Evolutionary conservation across 2,329 filamentous ascomycete species (phyloP).

Genomic region (Cytospora leucostoma): DNA sequence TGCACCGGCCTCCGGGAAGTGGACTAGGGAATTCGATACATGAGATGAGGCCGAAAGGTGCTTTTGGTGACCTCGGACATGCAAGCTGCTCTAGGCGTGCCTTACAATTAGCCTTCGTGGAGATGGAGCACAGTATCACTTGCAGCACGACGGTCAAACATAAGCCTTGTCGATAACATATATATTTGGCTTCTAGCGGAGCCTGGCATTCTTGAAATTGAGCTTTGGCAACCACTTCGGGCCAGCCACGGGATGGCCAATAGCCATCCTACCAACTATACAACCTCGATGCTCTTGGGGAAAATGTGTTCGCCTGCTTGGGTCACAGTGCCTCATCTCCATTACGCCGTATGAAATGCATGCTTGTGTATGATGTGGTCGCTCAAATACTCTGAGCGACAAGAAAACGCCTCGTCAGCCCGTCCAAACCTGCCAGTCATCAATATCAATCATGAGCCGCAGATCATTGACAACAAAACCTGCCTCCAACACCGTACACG

Average conservation of each 20-base stretch:
- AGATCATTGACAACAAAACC: not conserved
- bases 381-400: constrained; percentile 23
- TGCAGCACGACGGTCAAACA: not conserved
- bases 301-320: constrained; percentile 11
- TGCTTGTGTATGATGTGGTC: constrained; percentile 26
- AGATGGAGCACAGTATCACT: constrained; percentile 10
- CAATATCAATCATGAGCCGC: constrained; percentile 3
- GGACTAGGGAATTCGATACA: not conserved
- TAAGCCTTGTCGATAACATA: not conserved
- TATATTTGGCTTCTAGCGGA: constrained; percentile 10
- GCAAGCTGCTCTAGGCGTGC: not conserved
- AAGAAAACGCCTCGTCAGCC: constrained; percentile 20
- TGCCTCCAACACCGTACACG: constrained; percentile 19
- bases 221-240: constrained; percentile 18
- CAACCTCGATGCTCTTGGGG: constrained; percentile 2
- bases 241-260: constrained; percentile 12
- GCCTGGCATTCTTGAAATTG: constrained; percentile 10
- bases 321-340: constrained; percentile 15
- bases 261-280: constrained; percentile 4
- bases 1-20: not conserved
- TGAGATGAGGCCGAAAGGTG: not conserved
- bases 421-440: constrained; percentile 12
- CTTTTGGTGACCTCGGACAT: not conserved
- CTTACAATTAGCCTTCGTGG: not conserved
- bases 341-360: constrained; percentile 27